Conservation (phyloP, 495 filamentous ascomycete genomes). For the Aspergillus ostianus region DNA sequence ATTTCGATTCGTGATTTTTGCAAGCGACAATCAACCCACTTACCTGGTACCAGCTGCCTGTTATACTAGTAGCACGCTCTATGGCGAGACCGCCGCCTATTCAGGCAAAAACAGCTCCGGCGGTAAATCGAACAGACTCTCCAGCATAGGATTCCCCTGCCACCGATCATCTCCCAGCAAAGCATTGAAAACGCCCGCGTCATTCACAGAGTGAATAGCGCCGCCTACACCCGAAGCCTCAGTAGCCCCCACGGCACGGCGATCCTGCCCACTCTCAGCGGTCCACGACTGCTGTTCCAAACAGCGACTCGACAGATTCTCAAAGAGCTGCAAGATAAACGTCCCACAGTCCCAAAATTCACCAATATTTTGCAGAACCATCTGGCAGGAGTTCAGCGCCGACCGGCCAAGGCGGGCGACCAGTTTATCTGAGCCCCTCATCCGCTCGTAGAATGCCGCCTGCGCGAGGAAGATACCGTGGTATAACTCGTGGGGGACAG, state of each 20-base stretch:
- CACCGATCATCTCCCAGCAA: neutral
- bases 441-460: neutral
- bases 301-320: neutral
- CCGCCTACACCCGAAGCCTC: slow-evolving; percentile 4
- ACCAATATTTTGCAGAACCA: neutral
- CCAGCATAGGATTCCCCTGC: slow-evolving; percentile 1
- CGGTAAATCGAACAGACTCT: slow-evolving; percentile 1
- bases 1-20: no score
- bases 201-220: slow-evolving; percentile 3
- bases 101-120: slow-evolving; percentile 5
- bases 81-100: no score
- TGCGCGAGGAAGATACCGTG: slow-evolving; percentile 7
- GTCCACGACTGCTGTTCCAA: neutral
- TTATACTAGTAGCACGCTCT: no score
- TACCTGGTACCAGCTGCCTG: no score
- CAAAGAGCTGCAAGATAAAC: slow-evolving; percentile 4
- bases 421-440: slow-evolving; percentile 2
- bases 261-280: neutral
- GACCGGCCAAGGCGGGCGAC: slow-evolving; percentile 3
- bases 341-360: neutral
- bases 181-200: neutral
- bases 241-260: slow-evolving; percentile 1
- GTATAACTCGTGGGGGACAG: slow-evolving; percentile 1
- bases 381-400: neutral
- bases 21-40: no score